Percentiles rank a stretch among this genome's conserved stretches.
Evolutionary conservation across 495 filamentous ascomycete species (phyloP).

Genomic region (Neurospora sp.): DNA sequence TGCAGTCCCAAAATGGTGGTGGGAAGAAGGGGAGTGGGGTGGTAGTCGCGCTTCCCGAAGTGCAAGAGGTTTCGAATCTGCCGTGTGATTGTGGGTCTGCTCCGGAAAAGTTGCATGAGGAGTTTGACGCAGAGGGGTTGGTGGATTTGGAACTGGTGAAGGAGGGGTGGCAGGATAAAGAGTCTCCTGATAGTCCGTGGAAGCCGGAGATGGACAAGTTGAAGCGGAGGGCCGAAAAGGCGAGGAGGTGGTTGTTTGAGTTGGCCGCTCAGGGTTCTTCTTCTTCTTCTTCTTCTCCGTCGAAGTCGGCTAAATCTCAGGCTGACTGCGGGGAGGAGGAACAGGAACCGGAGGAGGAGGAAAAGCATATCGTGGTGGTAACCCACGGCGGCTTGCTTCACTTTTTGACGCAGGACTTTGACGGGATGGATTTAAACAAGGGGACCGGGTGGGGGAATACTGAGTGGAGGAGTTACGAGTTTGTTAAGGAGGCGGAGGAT

Average conservation of each 20-base stretch:
- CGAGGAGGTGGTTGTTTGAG: conserved; percentile 58
- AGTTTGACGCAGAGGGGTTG: conserved; percentile 44
- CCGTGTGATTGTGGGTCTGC: conserved; percentile 72
- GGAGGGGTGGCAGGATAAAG: conserved; percentile 64
- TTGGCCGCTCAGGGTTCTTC: conserved; percentile 15
- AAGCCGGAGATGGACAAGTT: conserved; percentile 48
- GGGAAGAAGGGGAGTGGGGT: conserved; percentile 6
- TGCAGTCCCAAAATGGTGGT: too few relatives aligned
- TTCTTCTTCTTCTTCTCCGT: too few relatives aligned
- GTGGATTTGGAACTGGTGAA: conserved; percentile 55
- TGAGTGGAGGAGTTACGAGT: conserved; percentile 68
- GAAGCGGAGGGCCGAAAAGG: conserved; percentile 49
- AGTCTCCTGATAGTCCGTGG: conserved; percentile 30
- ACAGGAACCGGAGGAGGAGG: conserved; percentile 9
- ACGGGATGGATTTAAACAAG: conserved; percentile 43
- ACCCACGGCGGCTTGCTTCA: conserved; percentile 41
- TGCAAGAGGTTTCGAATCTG: conserved; percentile 68
- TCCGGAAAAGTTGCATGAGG: conserved; percentile 38
- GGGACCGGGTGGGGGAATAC: conserved; percentile 82
- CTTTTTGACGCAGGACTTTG: conserved; percentile 80
- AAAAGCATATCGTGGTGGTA: conserved; percentile 51
- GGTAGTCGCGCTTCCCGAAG: conserved; percentile 62
- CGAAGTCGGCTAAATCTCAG: background rate
- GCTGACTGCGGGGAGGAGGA: conserved; percentile 32
- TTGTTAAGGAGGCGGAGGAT: conserved; percentile 36